Percentiles rank a stretch among this genome's conserved stretches.
Evolutionary conservation across 75 land plant genomes (phyloP).

Genomic region (Picea glauca): DNA sequence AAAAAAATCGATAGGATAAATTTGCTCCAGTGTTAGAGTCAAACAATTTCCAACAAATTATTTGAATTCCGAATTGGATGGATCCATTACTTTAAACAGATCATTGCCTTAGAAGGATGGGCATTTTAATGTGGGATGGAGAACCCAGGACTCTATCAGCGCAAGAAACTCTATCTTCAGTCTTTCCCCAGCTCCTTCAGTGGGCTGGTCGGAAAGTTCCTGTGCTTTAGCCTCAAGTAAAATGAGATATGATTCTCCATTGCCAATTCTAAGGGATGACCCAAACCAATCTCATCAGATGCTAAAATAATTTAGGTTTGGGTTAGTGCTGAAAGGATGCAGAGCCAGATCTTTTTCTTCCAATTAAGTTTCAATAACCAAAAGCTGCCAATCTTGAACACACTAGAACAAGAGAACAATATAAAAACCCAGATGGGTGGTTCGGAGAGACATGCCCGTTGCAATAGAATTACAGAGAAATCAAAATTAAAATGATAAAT

Average conservation of each 20-base stretch:
- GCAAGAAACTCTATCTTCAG: neutral
- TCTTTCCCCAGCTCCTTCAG: neutral
- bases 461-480: neutral
- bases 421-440: neutral
- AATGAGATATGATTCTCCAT: neutral
- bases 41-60: neutral
- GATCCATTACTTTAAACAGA: neutral
- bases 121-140: neutral
- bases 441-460: neutral
- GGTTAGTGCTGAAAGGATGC: neutral
- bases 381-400: neutral
- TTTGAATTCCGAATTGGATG: neutral
- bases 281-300: neutral
- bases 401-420: neutral
- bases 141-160: neutral
- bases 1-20: no score
- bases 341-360: neutral
- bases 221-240: neutral
- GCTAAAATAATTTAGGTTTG: neutral
- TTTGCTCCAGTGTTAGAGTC: neutral
- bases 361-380: neutral
- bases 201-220: neutral
- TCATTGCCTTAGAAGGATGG: neutral
- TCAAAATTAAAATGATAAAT: no score
- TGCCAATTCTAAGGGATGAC: neutral